Percentiles rank a stretch among this genome's conserved stretches.
phyloP scores from a whole-genome alignment of 495 filamentous ascomycete species.

The Neurospora cerealis region DNA sequence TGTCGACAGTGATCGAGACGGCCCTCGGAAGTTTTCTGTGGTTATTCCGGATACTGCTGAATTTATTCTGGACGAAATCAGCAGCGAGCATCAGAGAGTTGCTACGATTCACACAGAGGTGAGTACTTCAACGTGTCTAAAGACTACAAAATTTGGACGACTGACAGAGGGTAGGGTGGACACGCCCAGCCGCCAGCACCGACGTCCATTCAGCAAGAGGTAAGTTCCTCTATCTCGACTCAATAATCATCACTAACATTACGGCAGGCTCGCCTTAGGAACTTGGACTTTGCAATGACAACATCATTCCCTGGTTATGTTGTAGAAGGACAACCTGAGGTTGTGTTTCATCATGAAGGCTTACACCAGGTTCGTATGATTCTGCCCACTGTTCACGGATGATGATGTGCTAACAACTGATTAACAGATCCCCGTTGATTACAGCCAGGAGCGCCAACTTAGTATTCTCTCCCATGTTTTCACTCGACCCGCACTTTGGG shows the following conservation, averaged over 20 bases:
- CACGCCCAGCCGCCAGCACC: not conserved
- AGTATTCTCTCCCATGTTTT: not conserved
- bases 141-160: not conserved
- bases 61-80: constrained; percentile 1
- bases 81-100: not conserved
- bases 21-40: not conserved
- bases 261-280: not conserved
- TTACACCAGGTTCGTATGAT: not conserved
- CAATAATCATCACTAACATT: not conserved
- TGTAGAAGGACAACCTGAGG: not conserved
- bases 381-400: not conserved
- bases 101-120: not conserved
- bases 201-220: not conserved
- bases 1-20: not conserved
- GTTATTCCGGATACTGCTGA: constrained; percentile 2
- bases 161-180: not conserved
- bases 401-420: not conserved
- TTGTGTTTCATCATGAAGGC: not conserved
- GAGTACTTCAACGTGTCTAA: not conserved
- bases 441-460: not conserved
- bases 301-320: not conserved
- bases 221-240: not conserved
- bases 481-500: not conserved
- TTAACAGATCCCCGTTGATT: not conserved
- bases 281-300: not conserved